A percentile compares a stretch with the other conserved stretches of the same genome.
Evolutionary conservation across 2,329 filamentous ascomycete species (phyloP).

Genomic region (Tolypocladium tropicale): DNA sequence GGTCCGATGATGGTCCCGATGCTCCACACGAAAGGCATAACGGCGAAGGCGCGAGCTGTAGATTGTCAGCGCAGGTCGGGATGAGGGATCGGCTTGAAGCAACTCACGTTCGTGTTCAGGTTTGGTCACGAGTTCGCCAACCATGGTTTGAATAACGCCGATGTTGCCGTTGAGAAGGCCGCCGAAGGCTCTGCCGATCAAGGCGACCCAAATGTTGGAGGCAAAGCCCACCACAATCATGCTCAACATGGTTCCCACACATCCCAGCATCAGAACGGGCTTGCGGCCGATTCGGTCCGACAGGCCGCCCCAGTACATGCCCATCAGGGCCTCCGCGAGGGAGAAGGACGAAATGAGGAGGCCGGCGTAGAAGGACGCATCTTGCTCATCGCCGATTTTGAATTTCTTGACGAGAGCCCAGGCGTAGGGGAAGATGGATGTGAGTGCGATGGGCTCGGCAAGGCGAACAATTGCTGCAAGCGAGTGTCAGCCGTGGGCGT

Average conservation of each 20-base stretch:
- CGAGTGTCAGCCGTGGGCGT: slow-evolving; percentile 8
- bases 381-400: slow-evolving; percentile 56
- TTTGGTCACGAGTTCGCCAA: slow-evolving; percentile 73
- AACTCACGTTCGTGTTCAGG: slow-evolving; percentile 76
- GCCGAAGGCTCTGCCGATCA: slow-evolving; percentile 65
- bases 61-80: slow-evolving; percentile 7
- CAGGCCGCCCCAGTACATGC: slow-evolving; percentile 78
- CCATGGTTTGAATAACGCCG: slow-evolving; percentile 86
- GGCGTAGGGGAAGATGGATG: slow-evolving; percentile 87
- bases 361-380: slow-evolving; percentile 83
- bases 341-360: slow-evolving; percentile 81
- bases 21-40: slow-evolving; percentile 93
- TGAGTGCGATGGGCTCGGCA: slow-evolving; percentile 85
- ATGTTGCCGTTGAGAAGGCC: slow-evolving; percentile 87
- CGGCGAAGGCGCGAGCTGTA: slow-evolving; percentile 69
- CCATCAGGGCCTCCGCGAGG: slow-evolving; percentile 70
- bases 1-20: slow-evolving; percentile 85
- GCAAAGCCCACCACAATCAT: slow-evolving; percentile 77
- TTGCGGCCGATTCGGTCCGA: slow-evolving; percentile 79
- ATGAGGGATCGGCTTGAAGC: background rate
- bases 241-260: slow-evolving; percentile 70
- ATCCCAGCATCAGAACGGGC: slow-evolving; percentile 73
- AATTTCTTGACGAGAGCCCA: slow-evolving; percentile 75
- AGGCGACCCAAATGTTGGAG: slow-evolving; percentile 72
- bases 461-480: slow-evolving; percentile 75